Conservation (phyloP, 495 filamentous ascomycete genomes). For the Geoglossum glabrum region DNA sequence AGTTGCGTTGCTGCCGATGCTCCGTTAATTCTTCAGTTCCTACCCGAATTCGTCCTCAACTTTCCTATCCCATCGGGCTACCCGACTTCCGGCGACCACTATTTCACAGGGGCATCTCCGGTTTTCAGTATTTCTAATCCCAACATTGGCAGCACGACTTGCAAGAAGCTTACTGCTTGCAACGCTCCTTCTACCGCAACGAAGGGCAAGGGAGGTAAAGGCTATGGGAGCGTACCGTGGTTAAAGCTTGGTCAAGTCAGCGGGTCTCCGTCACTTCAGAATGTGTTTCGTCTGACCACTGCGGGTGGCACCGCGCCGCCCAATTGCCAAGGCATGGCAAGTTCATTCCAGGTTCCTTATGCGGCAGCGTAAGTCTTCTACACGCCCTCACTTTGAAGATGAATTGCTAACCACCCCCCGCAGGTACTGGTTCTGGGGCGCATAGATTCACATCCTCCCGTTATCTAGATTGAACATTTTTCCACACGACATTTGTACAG, state of each 20-base stretch:
- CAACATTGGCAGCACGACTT: conserved; percentile 16
- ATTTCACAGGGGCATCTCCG: conserved; percentile 35
- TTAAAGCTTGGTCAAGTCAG: conserved; percentile 28
- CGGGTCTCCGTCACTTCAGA: conserved; percentile 25
- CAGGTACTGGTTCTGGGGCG: not conserved
- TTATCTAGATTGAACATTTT: too few species aligned
- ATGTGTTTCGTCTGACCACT: conserved; percentile 49
- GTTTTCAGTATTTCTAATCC: conserved; percentile 37
- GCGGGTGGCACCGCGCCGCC: conserved; percentile 35
- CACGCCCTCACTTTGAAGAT: not conserved
- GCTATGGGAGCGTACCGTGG: conserved; percentile 40
- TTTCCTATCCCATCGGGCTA: conserved; percentile 22
- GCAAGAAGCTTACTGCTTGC: conserved; percentile 26
- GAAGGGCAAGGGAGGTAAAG: conserved; percentile 19
- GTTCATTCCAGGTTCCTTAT: conserved; percentile 32
- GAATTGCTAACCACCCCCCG: not conserved
- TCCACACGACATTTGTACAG: too few species aligned
- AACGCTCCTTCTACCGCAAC: conserved; percentile 29
- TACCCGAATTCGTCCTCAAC: conserved; percentile 22
- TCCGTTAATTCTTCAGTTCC: conserved; percentile 26
- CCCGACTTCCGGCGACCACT: conserved; percentile 39
- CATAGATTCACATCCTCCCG: not conserved
- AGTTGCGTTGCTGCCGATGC: conserved; percentile 1
- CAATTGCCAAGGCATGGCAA: conserved; percentile 23
- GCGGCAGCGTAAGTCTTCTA: conserved; percentile 33